Percentiles rank a stretch among this genome's conserved stretches.
These are phyloP conservation scores for Asterella californica DNA, from an alignment of 225 moss, liverwort and hornwort species.

Conservation along the genomic window DNA sequence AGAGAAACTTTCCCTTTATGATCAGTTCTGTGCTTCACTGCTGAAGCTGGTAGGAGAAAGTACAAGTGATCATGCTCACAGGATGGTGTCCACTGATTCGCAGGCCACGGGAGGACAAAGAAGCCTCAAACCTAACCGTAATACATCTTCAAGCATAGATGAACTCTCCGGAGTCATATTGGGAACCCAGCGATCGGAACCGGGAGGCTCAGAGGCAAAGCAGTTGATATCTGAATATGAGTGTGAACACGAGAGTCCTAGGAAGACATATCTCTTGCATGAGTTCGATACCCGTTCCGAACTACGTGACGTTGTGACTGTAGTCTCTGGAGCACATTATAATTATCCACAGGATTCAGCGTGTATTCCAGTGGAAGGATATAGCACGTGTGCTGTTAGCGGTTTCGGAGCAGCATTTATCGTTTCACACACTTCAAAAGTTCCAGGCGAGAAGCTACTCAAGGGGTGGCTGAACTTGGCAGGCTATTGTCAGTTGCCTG, in stretches of 20 bases:
- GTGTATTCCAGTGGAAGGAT: background rate
- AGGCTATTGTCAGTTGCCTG: constrained; percentile 29
- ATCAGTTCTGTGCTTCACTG: constrained; percentile 74
- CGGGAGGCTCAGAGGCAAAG: background rate
- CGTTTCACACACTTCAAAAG: background rate
- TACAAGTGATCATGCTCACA: background rate
- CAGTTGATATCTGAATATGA: background rate
- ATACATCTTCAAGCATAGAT: constrained; percentile 6
- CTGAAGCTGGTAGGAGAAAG: constrained; percentile 56
- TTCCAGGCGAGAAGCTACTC: background rate
- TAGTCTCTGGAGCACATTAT: background rate
- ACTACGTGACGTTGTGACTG: background rate
- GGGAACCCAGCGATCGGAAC: background rate
- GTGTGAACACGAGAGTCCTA: background rate
- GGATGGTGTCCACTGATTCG: background rate
- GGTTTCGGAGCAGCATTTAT: constrained; percentile 24
- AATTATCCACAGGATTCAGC: background rate
- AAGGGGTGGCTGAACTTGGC: constrained; percentile 26
- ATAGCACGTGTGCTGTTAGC: constrained; percentile 3
- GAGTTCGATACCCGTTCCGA: background rate
- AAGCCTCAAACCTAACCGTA: background rate
- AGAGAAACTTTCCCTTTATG: constrained; percentile 65
- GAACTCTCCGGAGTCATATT: constrained; percentile 11
- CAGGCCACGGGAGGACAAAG: background rate
- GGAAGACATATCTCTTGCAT: background rate